These are phyloP conservation scores for Dioszegia aurantiaca DNA, from an alignment of 768 basidiomycete species.

Conservation along the genomic window DNA sequence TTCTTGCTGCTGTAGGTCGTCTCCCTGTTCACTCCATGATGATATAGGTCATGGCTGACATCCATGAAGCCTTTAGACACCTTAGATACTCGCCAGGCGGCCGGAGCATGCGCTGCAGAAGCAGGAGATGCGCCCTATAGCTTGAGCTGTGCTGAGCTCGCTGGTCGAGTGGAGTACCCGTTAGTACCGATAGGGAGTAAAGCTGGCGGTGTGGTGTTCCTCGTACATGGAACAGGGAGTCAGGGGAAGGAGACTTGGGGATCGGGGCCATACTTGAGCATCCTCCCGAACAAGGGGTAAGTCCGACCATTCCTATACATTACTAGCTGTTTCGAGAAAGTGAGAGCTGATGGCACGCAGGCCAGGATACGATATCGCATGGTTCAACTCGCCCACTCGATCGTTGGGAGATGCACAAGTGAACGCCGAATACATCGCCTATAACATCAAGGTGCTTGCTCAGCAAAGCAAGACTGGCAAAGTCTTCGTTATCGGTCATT, in stretches of 20 bases:
- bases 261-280: constrained; percentile 33
- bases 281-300: constrained; percentile 34
- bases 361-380: constrained; percentile 45
- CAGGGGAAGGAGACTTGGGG: constrained; percentile 41
- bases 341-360: constrained; percentile 9
- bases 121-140: constrained; percentile 26
- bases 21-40: too few species aligned
- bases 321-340: too few species aligned
- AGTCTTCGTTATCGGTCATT: constrained; percentile 42
- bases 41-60: too few species aligned
- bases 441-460: constrained; percentile 32
- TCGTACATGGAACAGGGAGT: constrained; percentile 45
- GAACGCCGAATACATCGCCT: constrained; percentile 42
- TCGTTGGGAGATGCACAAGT: constrained; percentile 36
- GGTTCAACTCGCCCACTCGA: constrained; percentile 31
- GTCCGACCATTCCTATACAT: neutral
- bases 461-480: constrained; percentile 29
- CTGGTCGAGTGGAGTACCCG: constrained; percentile 34
- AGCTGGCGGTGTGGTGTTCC: constrained; percentile 38
- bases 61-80: too few species aligned
- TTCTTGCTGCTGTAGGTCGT: too few species aligned
- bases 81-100: neutral
- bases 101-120: constrained; percentile 6
- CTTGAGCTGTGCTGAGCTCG: constrained; percentile 19
- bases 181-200: constrained; percentile 26